Evolutionary conservation across 1,284 basidiomycete genomes (phyloP).

Genomic region (Microbotryum lychnidis-dioicae): DNA sequence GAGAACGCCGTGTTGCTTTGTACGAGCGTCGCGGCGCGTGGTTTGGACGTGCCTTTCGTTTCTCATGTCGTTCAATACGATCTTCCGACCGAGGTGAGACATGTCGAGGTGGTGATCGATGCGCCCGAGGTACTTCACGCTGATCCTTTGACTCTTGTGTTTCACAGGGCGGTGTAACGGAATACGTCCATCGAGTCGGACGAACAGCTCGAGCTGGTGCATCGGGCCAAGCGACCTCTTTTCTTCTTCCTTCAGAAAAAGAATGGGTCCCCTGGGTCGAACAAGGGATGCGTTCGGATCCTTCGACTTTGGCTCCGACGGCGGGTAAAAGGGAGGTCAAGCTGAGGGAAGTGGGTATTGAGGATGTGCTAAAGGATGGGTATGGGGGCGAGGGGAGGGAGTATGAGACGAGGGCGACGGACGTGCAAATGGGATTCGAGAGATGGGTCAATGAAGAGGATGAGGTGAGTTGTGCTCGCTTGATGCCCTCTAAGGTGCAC

Average conservation of each 20-base stretch:
- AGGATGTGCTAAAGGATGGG: slow-evolving; percentile 64
- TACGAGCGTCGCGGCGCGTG: slow-evolving; percentile 93
- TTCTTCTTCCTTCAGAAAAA: slow-evolving; percentile 75
- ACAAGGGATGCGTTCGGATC: slow-evolving; percentile 54
- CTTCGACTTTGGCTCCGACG: slow-evolving; percentile 37
- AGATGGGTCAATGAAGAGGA: slow-evolving; percentile 76
- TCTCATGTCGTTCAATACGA: slow-evolving; percentile 93
- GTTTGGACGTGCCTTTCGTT: slow-evolving; percentile 93
- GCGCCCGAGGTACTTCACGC: too few species aligned
- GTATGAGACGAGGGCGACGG: slow-evolving; percentile 84
- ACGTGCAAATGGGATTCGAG: slow-evolving; percentile 91
- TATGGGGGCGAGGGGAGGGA: slow-evolving; percentile 71
- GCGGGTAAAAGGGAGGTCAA: slow-evolving; percentile 43
- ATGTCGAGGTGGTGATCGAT: background rate
- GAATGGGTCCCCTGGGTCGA: slow-evolving; percentile 86
- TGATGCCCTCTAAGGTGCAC: too few species aligned
- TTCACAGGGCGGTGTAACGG: slow-evolving; percentile 70
- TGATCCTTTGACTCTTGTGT: background rate
- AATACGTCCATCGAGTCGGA: slow-evolving; percentile 95
- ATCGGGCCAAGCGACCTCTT: slow-evolving; percentile 81
- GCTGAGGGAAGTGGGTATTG: slow-evolving; percentile 57
- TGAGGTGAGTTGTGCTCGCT: slow-evolving; percentile 49
- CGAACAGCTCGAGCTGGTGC: slow-evolving; percentile 91
- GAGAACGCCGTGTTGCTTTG: slow-evolving; percentile 66
- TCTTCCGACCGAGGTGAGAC: slow-evolving; percentile 69